These are phyloP conservation scores for Telopea speciosissima DNA, from an alignment of 177 flowering plant species.

Conservation along the genomic window DNA sequence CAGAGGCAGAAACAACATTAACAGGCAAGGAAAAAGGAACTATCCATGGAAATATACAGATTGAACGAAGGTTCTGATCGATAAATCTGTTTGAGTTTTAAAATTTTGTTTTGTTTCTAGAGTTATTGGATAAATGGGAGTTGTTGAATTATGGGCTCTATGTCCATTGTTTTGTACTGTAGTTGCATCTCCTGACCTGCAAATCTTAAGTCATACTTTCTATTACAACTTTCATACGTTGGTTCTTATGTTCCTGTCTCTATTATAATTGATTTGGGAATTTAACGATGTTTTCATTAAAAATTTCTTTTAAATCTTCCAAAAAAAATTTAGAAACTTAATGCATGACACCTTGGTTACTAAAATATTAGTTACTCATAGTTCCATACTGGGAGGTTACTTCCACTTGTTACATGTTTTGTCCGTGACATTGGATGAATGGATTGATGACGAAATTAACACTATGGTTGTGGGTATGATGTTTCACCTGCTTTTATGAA, in stretches of 20 bases:
- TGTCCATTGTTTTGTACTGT: too few relatives aligned
- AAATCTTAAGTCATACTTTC: neutral
- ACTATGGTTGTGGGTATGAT: constrained; percentile 85
- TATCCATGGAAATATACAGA: neutral
- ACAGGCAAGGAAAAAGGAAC: neutral
- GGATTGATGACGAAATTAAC: constrained; percentile 89
- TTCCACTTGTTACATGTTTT: constrained; percentile 50
- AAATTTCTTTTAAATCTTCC: neutral
- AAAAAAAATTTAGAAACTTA: neutral
- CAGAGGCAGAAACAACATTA: neutral
- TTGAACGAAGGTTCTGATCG: neutral
- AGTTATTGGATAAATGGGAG: neutral
- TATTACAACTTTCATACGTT: neutral
- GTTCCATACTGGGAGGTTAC: neutral
- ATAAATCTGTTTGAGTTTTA: neutral
- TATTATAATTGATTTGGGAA: neutral
- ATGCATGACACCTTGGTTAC: neutral
- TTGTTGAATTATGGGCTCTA: neutral
- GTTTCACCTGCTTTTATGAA: constrained; percentile 17
- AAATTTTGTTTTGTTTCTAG: too few relatives aligned
- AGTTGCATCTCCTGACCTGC: neutral
- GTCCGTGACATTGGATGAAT: constrained; percentile 94
- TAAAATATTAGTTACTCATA: neutral
- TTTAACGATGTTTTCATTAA: neutral
- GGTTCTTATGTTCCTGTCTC: neutral